A percentile compares a stretch with the other conserved stretches of the same genome.
phyloP scores from a whole-genome alignment of 2,329 filamentous ascomycete genomes.

The Allantophomopsis cytisporea region DNA sequence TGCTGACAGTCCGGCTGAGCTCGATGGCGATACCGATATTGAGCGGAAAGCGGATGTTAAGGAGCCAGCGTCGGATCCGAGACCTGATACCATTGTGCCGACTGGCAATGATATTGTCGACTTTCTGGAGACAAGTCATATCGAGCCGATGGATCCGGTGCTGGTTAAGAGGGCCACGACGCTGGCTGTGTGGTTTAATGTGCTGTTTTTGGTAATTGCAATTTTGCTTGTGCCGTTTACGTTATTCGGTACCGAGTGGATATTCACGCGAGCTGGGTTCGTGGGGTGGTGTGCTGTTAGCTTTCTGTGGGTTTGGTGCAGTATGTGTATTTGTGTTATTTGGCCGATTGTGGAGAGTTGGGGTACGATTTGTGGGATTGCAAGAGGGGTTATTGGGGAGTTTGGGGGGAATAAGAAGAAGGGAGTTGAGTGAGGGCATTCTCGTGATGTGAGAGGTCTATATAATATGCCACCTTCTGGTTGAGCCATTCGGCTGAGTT shows the following conservation, averaged over 20 bases:
- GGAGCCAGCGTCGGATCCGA: constrained; percentile 9
- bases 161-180: constrained; percentile 20
- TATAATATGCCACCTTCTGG: no score
- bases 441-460: no score
- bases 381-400: constrained; percentile 7
- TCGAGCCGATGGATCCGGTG: constrained; percentile 25
- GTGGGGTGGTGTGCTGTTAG: constrained; percentile 24
- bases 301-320: constrained; percentile 25
- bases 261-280: constrained; percentile 21
- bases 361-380: constrained; percentile 16
- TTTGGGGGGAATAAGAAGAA: neutral
- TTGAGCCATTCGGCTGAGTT: no score
- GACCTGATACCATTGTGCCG: constrained; percentile 12
- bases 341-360: constrained; percentile 24
- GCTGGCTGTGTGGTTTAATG: constrained; percentile 22
- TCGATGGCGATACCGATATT: neutral
- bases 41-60: constrained; percentile 1
- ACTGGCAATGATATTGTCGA: constrained; percentile 27
- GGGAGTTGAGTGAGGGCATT: no score
- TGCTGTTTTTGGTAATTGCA: constrained; percentile 20
- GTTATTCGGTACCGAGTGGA: constrained; percentile 22
- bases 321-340: constrained; percentile 22
- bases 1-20: neutral
- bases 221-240: constrained; percentile 25
- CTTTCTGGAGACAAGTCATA: constrained; percentile 23